Evolutionary conservation across 345 rosid species (phyloP), one percentile per base, ranked within the genome.

Genomic region (Erodium maritimum): DNA sequence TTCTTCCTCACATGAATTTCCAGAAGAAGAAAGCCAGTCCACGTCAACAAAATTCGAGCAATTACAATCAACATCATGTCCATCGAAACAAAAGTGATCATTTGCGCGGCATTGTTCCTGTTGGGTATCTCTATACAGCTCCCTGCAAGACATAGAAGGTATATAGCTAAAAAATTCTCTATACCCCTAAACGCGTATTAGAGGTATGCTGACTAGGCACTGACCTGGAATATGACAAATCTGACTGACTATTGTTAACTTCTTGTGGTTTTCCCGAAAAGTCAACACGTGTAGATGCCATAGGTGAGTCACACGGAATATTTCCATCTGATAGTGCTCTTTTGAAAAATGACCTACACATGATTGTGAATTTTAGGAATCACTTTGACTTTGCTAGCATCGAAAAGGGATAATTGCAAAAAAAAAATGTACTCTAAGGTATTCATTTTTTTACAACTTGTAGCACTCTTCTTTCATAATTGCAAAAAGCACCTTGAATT

Each of bases 11-110:
- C 80, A 81, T 12, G 95, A 86, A 80, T 86, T 86, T 62, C 85
- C 99, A 9, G 98, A 86, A 55, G 99, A 89, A 68, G 96, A 93
- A 58, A 80, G 74, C 89, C 91, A 80, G 19, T 83, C 98, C 67
- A 81, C 59, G 67, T 86, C 93, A 52, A 80, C 64, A 67, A 91
- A 88, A 71, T 77, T 68, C 57, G 85, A 71, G 69, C 81, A 82
- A 68, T 73, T 79, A 69, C 84, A 83, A 48, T 69, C 79, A 1
- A 78, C 86, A 14, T 72, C 94, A 54, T 76, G 69, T 57, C 70
- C 82, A 29, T 77, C 77, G 65, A 53, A 65, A 65, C 79, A 85
- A 18, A 74, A 66, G 64, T 66, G 73, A 70, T 79, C 77, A 14
- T 69, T 70, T 56, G 75, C 91, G 12, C 67, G 64, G 51, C 64